These are phyloP conservation scores for Didymella pomorum DNA, from an alignment of 2,329 filamentous ascomycete genomes.

Conservation along the genomic window DNA sequence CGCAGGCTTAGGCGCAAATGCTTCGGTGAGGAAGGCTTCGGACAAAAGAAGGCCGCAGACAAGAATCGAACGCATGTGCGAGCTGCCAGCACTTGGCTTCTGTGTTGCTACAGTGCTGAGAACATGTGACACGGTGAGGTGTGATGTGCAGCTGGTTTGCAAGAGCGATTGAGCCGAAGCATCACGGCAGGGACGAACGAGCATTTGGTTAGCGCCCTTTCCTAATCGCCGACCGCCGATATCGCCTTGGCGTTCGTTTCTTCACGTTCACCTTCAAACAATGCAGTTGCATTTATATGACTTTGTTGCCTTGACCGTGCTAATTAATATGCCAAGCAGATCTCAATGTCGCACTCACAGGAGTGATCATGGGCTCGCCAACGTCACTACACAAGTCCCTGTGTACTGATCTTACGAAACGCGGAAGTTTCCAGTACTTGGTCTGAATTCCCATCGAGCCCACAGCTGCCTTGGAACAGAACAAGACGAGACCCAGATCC, in stretches of 20 bases:
- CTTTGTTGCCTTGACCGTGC: background rate
- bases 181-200: conserved; percentile 15
- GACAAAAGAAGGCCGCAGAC: background rate
- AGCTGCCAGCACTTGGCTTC: conserved; percentile 19
- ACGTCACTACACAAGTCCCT: no score
- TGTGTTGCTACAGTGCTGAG: conserved; percentile 7
- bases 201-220: conserved; percentile 12
- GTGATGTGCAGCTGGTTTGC: conserved; percentile 4
- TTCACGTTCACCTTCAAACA: background rate
- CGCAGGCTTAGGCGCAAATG: conserved; percentile 17
- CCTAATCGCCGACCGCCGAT: conserved; percentile 9
- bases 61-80: background rate
- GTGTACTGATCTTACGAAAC: background rate
- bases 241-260: background rate
- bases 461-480: no score
- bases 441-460: no score
- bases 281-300: background rate
- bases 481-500: no score
- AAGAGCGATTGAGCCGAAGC: conserved; percentile 16
- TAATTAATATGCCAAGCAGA: background rate
- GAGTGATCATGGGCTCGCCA: no score
- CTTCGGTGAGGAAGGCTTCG: background rate
- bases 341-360: background rate
- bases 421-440: no score
- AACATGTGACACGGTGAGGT: conserved; percentile 11